phyloP scores from a whole-genome alignment of 2,329 filamentous ascomycete species.

The Hypoxylon sp. region DNA sequence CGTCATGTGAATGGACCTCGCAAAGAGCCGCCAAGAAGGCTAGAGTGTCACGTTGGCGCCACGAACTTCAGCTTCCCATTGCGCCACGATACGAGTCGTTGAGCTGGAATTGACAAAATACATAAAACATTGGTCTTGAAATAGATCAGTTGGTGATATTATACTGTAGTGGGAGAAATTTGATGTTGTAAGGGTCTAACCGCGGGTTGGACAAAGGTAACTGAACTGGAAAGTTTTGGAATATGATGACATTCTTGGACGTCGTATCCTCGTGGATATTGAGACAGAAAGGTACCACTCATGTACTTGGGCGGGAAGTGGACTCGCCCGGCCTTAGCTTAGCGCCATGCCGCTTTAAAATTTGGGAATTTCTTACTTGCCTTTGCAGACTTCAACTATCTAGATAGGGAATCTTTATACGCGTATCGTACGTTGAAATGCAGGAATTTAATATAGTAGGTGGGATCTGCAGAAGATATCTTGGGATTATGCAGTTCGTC shows the following conservation, averaged over 20 bases:
- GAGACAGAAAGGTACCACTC: conserved; percentile 29
- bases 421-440: conserved; percentile 32
- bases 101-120: conserved; percentile 6
- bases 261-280: conserved; percentile 28
- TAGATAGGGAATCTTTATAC: conserved; percentile 20
- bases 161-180: conserved; percentile 10
- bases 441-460: conserved; percentile 32
- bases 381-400: conserved; percentile 19
- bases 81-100: conserved; percentile 34
- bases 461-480: conserved; percentile 33
- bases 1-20: conserved; percentile 46
- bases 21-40: conserved; percentile 49
- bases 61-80: conserved; percentile 22
- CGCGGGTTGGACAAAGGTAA: conserved; percentile 10
- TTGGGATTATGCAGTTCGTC: conserved; percentile 1
- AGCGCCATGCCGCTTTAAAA: conserved; percentile 38
- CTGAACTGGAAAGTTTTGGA: conserved; percentile 12
- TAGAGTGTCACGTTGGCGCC: conserved; percentile 40
- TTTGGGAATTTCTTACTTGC: conserved; percentile 19
- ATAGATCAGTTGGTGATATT: conserved; percentile 23
- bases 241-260: conserved; percentile 30
- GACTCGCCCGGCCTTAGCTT: conserved; percentile 23
- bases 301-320: conserved; percentile 27
- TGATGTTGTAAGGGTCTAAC: conserved; percentile 23
- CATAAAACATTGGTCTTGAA: conserved; percentile 34